Conservation (phyloP, 331 rosid genomes). For the Phaseolus coccineus region DNA sequence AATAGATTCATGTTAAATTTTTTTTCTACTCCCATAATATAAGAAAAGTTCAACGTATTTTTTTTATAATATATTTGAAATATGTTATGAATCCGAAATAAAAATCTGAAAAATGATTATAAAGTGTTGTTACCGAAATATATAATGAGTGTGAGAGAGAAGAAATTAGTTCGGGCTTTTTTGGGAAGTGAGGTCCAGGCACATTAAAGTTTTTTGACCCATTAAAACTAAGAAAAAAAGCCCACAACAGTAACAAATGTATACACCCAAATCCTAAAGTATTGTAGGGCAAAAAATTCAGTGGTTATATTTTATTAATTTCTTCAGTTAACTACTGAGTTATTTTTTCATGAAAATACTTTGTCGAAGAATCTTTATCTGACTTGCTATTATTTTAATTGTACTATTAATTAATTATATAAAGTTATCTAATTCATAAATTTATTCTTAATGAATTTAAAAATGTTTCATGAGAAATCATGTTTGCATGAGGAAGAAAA, state of each 20-base stretch:
- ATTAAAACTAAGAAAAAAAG: neutral
- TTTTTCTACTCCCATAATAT: too few species aligned
- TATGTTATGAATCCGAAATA: too few species aligned
- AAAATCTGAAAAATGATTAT: too few species aligned
- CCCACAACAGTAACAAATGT: slow-evolving; percentile 2
- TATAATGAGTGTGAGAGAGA: too few species aligned
- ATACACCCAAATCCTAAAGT: neutral
- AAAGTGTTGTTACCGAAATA: too few species aligned
- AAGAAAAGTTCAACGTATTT: too few species aligned
- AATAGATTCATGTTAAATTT: too few species aligned
- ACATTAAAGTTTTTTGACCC: neutral
- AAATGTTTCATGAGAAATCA: neutral
- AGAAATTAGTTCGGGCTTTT: neutral
- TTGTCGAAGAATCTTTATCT: slow-evolving; percentile 43
- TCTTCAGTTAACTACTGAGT: slow-evolving; percentile 27
- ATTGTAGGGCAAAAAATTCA: neutral
- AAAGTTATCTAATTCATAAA: slow-evolving; percentile 19
- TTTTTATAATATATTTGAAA: too few species aligned
- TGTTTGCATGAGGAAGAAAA: neutral
- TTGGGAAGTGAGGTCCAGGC: neutral
- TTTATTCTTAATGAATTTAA: slow-evolving; percentile 15
- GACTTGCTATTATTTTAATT: slow-evolving; percentile 32
- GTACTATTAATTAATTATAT: neutral
- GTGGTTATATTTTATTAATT: neutral
- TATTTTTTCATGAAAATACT: slow-evolving; percentile 34